Evolutionary conservation across 106 monocot genomes (phyloP), one percentile per base, ranked within the genome.

Genomic region (Gastrodia elata): DNA sequence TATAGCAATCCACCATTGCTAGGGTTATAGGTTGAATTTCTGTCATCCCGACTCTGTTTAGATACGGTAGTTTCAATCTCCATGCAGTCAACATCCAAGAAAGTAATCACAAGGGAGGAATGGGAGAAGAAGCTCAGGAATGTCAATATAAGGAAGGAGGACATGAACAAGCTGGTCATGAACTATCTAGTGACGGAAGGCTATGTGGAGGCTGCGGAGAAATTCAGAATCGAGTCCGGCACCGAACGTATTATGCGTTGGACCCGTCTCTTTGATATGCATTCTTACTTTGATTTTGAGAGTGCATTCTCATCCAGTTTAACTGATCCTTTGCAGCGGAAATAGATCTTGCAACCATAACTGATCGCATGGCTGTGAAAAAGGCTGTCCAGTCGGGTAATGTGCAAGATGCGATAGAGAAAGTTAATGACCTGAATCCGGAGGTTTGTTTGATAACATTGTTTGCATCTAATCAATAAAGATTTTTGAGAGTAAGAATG

Each of bases 301-400:
- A 68, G 22, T 68, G 38, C 27, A 11, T 46, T 75, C 58, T 8
- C 26, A 14, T 35, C 48, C 18, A 36, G 64, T 27, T 5, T 61
- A 35, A 35, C 61, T 22, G 69, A 14, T 58, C 78, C 67, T 72
- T 41, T 74, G 64, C 64, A 97, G 96, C 92, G 39, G 88, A 90
- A 55, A 86, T 97, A 39, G 92, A 97, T 84, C 80, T 97, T n/a
- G 87, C 75, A 7, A 92, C 90, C 7, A 92, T 97, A 65, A 90
- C 88, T 27, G 92, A 92, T 56, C 87, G 96, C 27, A 97, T 92
- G 92, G 96, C 85, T 22, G 92, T 97, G 39, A 97, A 92, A 73
- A 88, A 84, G 84, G 96, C 96, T 7, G 90, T 97, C 38, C 96
- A 97, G 68, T 88, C 84, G 1, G 96, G 96, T 5, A 92, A 97